Evolutionary conservation across 495 filamentous ascomycete genomes (phyloP).

Genomic region (Xylaria grammica): DNA sequence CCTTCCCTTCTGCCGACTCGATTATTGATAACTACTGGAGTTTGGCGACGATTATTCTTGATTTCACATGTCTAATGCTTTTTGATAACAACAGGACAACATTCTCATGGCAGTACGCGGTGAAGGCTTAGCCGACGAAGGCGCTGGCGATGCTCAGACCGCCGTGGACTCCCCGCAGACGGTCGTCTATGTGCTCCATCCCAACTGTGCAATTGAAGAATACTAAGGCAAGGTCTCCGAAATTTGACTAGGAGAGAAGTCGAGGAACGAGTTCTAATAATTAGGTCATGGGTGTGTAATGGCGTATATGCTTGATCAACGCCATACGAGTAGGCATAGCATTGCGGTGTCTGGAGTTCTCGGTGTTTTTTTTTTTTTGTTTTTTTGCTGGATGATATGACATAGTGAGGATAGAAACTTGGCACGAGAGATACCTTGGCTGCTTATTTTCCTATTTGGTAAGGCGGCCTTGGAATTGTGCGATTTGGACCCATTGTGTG

Average conservation of each 20-base stretch:
- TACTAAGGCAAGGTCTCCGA: conserved; percentile 15
- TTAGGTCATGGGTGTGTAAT: background rate
- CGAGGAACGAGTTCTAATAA: background rate
- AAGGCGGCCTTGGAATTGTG: background rate
- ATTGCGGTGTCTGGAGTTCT: conserved; percentile 12
- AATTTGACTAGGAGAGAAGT: background rate
- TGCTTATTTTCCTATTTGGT: background rate
- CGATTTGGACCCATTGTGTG: conserved; percentile 1
- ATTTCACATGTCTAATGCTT: background rate
- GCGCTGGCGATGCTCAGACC: conserved; percentile 47
- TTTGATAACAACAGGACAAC: conserved; percentile 67
- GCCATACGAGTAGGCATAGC: background rate
- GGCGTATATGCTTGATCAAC: background rate
- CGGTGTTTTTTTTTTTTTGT: background rate
- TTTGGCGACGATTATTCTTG: background rate
- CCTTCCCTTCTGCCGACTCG: conserved; percentile 21
- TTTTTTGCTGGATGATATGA: conserved; percentile 4
- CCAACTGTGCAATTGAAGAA: conserved; percentile 84
- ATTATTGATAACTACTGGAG: background rate
- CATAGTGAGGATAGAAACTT: background rate
- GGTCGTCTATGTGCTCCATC: conserved; percentile 89
- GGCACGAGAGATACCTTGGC: conserved; percentile 11
- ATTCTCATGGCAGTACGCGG: conserved; percentile 90
- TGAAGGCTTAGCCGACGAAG: conserved; percentile 72
- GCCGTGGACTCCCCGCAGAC: conserved; percentile 56